Conservation (phyloP, 257 asterid genomes). For the Nicotiana otophora region DNA sequence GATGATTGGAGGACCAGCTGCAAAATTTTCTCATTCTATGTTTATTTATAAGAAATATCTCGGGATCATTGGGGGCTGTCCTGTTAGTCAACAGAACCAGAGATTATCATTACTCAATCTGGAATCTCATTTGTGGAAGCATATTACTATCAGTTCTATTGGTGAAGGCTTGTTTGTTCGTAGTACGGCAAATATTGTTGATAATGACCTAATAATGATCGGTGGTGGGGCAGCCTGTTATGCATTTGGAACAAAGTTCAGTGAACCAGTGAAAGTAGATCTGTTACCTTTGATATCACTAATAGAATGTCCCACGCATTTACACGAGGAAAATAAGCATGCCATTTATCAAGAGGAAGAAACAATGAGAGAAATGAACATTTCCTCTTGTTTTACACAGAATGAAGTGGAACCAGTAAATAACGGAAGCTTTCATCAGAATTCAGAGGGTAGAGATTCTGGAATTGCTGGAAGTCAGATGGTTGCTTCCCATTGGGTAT, state of each 20-base stretch:
- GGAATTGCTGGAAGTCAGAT: conserved; percentile 23
- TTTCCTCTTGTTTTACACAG: conserved; percentile 10
- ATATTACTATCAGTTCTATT: conserved; percentile 38
- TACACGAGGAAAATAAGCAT: conserved; percentile 21
- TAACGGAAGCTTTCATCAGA: conserved; percentile 27
- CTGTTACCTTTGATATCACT: conserved; percentile 43
- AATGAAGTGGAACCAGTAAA: conserved; percentile 19
- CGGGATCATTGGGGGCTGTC: conserved; percentile 90
- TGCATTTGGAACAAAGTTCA: conserved; percentile 97
- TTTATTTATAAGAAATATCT: conserved; percentile 58
- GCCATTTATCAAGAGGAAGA: conserved; percentile 10
- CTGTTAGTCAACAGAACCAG: conserved; percentile 52
- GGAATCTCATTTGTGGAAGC: conserved; percentile 58
- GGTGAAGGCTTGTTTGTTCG: conserved; percentile 77
- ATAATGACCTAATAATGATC: conserved; percentile 55
- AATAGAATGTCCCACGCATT: conserved; percentile 18
- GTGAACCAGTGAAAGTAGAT: conserved; percentile 60
- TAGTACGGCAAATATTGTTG: conserved; percentile 58
- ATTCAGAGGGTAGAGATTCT: conserved; percentile 28
- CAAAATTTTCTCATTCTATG: conserved; percentile 89
- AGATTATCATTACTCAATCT: conserved; percentile 58
- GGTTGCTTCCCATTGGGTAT: conserved; percentile 41
- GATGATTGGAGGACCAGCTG: conserved; percentile 48
- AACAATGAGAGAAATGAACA: conserved; percentile 15
- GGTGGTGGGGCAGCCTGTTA: conserved; percentile 99